Evolutionary conservation across 2,329 filamentous ascomycete genomes (phyloP), one percentile per base, ranked within the genome.

Genomic region (Colletotrichum chlorophyti): DNA sequence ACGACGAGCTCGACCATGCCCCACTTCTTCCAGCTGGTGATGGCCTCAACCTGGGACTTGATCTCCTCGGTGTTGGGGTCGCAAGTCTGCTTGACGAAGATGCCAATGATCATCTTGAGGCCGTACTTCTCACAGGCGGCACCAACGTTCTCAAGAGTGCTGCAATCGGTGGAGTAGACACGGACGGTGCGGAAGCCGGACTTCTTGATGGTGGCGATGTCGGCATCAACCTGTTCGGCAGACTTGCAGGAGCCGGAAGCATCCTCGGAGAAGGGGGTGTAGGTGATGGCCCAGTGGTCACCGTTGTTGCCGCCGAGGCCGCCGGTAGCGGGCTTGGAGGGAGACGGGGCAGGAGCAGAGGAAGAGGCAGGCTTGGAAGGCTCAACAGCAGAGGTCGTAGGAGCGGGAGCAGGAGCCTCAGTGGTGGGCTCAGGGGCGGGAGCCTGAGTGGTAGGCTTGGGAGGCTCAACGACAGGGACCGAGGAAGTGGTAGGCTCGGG

Each of bases 111-210:
- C 75, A 97, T 79, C 74, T 89, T 88, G 60, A 97, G 71, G 60
- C 89, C 88, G 74, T 88, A 71, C 66, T 83, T 74, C 68, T 83
- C 75, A 76, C 83, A 87, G 59, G 91, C 90, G 38, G 77, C 75
- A 63, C 91, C 91, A 58, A 97, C 88, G 75, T 85, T 88, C 71
- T 87, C 76, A 61, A 96, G 89, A 53, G 89, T 89, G 76, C 84
- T 82, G 83, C 94, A 98, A 84, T 97, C 93, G 66, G 93, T 93
- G 64, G 89, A 91, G 86, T 98, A 98, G 72, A 95, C 81, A 74
- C 94, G 93, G 72, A 94, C 74, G 46, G 83, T 79, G 63, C 76
- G 76, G 84, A 93, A 92, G 60, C 90, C 90, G 64, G 84, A 83
- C 50, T 66, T 46, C 69, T 86, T 83, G 70, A 94, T 89, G 59